A percentile compares a stretch with the other conserved stretches of the same genome.
These are phyloP conservation scores for Apiospora malaysiana DNA, from an alignment of 2,329 filamentous ascomycete species.

Conservation along the genomic window DNA sequence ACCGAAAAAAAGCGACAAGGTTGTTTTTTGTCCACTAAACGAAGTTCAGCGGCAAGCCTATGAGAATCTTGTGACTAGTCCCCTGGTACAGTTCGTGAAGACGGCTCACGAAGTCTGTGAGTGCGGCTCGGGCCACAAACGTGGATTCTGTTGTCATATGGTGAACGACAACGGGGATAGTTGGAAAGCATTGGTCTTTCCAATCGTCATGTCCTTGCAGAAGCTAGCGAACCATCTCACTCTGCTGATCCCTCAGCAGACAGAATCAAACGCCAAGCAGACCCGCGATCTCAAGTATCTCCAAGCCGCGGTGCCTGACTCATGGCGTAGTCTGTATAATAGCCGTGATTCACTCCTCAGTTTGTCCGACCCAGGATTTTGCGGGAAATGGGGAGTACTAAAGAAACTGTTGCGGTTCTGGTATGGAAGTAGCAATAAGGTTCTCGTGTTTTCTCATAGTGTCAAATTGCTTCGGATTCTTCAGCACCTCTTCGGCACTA, in stretches of 20 bases:
- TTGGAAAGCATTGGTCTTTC: constrained; percentile 84
- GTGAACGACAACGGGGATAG: constrained; percentile 64
- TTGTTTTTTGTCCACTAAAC: constrained; percentile 93
- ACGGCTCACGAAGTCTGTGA: constrained; percentile 70
- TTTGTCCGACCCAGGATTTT: constrained; percentile 87
- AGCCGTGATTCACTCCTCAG: constrained; percentile 80
- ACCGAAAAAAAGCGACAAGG: constrained; percentile 91
- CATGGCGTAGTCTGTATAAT: constrained; percentile 76
- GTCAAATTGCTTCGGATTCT: constrained; percentile 85
- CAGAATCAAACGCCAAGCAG: constrained; percentile 74
- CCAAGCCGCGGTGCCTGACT: constrained; percentile 73
- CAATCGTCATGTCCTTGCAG: constrained; percentile 79
- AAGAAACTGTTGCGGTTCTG: constrained; percentile 88
- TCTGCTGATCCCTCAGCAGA: constrained; percentile 73
- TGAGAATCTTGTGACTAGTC: constrained; percentile 77
- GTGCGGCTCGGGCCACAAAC: constrained; percentile 71
- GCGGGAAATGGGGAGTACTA: constrained; percentile 95
- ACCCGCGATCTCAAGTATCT: constrained; percentile 78
- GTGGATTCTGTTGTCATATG: constrained; percentile 81
- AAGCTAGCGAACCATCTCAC: constrained; percentile 94
- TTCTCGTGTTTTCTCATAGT: constrained; percentile 92
- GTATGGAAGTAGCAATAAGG: constrained; percentile 90
- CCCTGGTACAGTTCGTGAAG: constrained; percentile 72
- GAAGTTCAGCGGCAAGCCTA: constrained; percentile 83
- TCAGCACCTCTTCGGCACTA: constrained; percentile 83